Conservation (phyloP, 371 early-diverging fungal genomes). For the Synchytrium microbalum region DNA sequence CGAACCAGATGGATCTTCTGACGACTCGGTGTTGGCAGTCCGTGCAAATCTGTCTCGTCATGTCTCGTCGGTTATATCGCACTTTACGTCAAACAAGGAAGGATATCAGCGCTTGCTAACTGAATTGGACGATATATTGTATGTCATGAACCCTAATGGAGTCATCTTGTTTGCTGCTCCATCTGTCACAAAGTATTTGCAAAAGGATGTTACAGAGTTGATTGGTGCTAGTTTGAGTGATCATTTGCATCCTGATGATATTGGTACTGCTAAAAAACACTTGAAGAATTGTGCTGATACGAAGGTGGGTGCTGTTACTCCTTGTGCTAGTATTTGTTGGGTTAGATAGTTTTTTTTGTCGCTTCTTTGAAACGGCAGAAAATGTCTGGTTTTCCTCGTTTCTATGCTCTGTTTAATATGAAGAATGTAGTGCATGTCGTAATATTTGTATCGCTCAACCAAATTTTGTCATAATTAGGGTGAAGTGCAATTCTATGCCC, state of each 20-base stretch:
- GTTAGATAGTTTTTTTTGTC: no score
- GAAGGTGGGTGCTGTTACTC: no score
- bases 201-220: conserved; percentile 51
- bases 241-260: conserved; percentile 52
- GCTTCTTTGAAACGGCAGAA: no score
- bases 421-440: no score
- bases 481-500: conserved; percentile 16
- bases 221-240: conserved; percentile 44
- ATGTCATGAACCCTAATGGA: conserved; percentile 50
- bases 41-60: conserved; percentile 8
- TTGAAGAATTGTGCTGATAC: neutral
- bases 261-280: conserved; percentile 5
- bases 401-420: no score
- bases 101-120: conserved; percentile 42
- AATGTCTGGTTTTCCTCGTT: no score
- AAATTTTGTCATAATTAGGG: no score
- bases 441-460: no score
- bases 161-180: conserved; percentile 52
- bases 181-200: conserved; percentile 44
- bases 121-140: conserved; percentile 53
- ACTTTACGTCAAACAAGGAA: conserved; percentile 23
- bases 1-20: neutral
- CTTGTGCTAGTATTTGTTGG: no score
- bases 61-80: conserved; percentile 31
- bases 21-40: neutral